Evolutionary conservation across 2,329 filamentous ascomycete genomes (phyloP).

Genomic region (Sordariomycetes sp.): DNA sequence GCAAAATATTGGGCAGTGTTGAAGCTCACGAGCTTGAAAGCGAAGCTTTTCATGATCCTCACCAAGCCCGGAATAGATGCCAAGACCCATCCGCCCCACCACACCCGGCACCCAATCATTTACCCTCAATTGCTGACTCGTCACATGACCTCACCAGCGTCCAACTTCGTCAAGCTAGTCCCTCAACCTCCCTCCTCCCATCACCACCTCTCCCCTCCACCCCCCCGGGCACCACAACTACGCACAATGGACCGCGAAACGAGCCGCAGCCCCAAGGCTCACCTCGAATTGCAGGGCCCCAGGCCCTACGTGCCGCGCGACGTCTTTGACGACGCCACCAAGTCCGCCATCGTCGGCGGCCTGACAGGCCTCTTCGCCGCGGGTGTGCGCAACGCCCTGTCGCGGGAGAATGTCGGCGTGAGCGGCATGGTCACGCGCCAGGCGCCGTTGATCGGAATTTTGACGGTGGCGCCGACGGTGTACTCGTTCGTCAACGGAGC

Average conservation of each 20-base stretch:
- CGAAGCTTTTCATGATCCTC: not conserved
- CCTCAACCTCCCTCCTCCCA: conserved; percentile 14
- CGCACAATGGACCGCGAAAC: conserved; percentile 22
- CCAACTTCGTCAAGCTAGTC: conserved; percentile 10
- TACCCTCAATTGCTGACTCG: conserved; percentile 21
- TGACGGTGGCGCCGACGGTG: conserved; percentile 47
- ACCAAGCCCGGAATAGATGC: not conserved
- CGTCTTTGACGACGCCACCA: conserved; percentile 58
- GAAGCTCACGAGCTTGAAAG: too few relatives aligned
- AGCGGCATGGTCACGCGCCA: conserved; percentile 73
- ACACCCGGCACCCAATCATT: conserved; percentile 17
- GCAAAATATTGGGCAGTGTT: too few relatives aligned
- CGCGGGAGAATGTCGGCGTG: conserved; percentile 71
- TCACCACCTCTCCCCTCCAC: not conserved
- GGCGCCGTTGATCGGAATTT: conserved; percentile 59
- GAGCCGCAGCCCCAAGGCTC: conserved; percentile 16
- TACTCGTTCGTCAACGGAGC: conserved; percentile 72
- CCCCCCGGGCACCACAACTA: conserved; percentile 5
- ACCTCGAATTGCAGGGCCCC: conserved; percentile 7
- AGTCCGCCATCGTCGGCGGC: conserved; percentile 56
- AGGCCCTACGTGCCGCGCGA: conserved; percentile 61
- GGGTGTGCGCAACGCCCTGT: conserved; percentile 78
- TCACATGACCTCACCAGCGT: conserved; percentile 21
- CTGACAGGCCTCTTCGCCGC: conserved; percentile 62
- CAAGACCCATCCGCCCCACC: not conserved